Evolutionary conservation across 495 filamentous ascomycete species (phyloP).

Genomic region (Hyphodiscus hymeniophilus): DNA sequence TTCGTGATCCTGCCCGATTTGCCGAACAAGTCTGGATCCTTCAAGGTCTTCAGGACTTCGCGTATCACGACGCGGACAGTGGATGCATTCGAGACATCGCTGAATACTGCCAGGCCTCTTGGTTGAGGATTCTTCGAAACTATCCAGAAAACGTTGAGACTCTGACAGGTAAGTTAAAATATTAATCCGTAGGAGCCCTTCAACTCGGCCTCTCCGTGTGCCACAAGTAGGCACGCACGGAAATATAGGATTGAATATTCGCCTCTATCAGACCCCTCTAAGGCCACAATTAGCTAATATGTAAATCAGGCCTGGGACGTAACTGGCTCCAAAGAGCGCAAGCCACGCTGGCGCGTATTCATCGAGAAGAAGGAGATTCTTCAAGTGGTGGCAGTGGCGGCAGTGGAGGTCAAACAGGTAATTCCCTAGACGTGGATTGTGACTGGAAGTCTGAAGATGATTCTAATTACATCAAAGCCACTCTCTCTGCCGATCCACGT

Average conservation of each 20-base stretch:
- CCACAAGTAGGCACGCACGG: neutral
- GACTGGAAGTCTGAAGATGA: conserved; percentile 19
- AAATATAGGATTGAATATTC: neutral
- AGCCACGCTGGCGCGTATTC: conserved; percentile 36
- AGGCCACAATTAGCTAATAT: conserved; percentile 1
- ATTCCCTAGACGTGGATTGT: neutral
- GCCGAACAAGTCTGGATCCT: conserved; percentile 38
- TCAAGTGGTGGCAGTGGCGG: conserved; percentile 27
- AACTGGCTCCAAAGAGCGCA: conserved; percentile 44
- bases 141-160: conserved; percentile 33
- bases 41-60: conserved; percentile 36
- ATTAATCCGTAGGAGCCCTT: neutral
- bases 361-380: conserved; percentile 31
- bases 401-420: conserved; percentile 23
- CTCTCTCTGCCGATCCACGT: conserved; percentile 21
- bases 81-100: conserved; percentile 37
- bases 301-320: conserved; percentile 33
- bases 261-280: neutral
- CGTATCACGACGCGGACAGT: conserved; percentile 36
- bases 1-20: conserved; percentile 27
- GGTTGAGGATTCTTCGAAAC: conserved; percentile 32
- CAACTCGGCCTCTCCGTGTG: neutral
- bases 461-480: conserved; percentile 28
- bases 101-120: conserved; percentile 38
- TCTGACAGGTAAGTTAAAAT: conserved; percentile 30